Base-by-base conservation (phyloP, 352 stramenopile species). In the Phytophthora melonis region DNA sequence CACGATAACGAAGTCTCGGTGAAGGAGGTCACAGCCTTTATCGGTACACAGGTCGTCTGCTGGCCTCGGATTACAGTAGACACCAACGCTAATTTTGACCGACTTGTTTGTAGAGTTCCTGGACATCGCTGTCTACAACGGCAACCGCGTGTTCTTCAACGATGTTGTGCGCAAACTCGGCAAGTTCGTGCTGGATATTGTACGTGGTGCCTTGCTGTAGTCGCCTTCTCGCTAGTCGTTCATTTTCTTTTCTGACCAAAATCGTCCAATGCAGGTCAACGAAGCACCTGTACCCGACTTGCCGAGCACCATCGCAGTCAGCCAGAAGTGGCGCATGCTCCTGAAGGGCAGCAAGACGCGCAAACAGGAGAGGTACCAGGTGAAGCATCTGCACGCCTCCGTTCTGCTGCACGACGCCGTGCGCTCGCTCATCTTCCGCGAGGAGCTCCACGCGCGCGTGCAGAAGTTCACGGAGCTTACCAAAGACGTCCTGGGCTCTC, bases 141-240 rank as follows among this genome's bases (percentile, higher is more conserved):
- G 70, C 32, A 90, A 91, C 68, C 77, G 79, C 21, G 77, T 91
- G 21, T 90, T 88, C 75, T 90, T 89, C 60, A 82, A 78, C 60
- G 84, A 89, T 36, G 79, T 89, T 0, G 77, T 77, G 6, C 71
- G 84, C 23, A 84, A 82, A 53, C 79, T 91, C 45, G 82, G 78
- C 68, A 91, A 90, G 63, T 88, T 87, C 32, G 84, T 88, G n/a
- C 58, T 90, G 54, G 83, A 89, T 36, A 74, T 88, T 18, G 80
- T 86, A 71, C 66, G 65, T 79, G n/a, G 16, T 9, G n/a, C 10
- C n/a, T 32, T 55, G n/a, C 19, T 55, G 16, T 19, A 14, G 14
- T 55, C 16, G 4, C 3, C 30, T 58, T 69, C 32, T 60, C 52
- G 60, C 47, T 72, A 52, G 39, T 75, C 67, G 47, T 45, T 1